Evolutionary conservation across 768 basidiomycete species (phyloP).

Genomic region (Tylopilus sp.): DNA sequence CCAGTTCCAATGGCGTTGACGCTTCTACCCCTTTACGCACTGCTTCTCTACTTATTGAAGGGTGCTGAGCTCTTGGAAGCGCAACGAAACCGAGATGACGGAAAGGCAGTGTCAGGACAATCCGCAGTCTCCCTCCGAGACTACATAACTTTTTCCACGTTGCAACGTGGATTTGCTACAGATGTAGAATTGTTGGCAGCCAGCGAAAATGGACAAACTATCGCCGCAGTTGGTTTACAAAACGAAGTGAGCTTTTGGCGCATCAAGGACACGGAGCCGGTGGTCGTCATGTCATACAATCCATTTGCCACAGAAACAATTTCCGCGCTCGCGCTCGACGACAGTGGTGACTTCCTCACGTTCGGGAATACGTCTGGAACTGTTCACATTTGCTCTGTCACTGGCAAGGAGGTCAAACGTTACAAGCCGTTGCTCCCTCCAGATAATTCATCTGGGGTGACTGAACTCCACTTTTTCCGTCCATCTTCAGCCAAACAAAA

Average conservation of each 20-base stretch:
- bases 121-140: slow-evolving; percentile 34
- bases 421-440: slow-evolving; percentile 41
- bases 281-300: slow-evolving; percentile 43
- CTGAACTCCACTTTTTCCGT: slow-evolving; percentile 48
- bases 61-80: slow-evolving; percentile 89
- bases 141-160: slow-evolving; percentile 56
- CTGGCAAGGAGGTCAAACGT: slow-evolving; percentile 34
- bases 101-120: slow-evolving; percentile 33
- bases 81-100: slow-evolving; percentile 60
- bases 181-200: slow-evolving; percentile 81
- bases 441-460: slow-evolving; percentile 47
- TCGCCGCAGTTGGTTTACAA: slow-evolving; percentile 72
- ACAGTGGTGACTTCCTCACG: slow-evolving; percentile 58
- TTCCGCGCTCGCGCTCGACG: slow-evolving; percentile 62
- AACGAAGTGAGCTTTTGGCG: slow-evolving; percentile 77
- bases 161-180: slow-evolving; percentile 77
- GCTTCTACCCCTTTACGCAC: slow-evolving; percentile 64
- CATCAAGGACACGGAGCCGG: slow-evolving; percentile 38
- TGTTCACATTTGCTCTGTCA: slow-evolving; percentile 61
- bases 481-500: slow-evolving; percentile 17
- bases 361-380: slow-evolving; percentile 68
- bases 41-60: slow-evolving; percentile 85
- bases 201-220: slow-evolving; percentile 60
- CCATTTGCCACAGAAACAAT: slow-evolving; percentile 48
- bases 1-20: slow-evolving; percentile 81